Percentiles rank a stretch among this genome's conserved stretches.
These are phyloP conservation scores for Camptophora hylomeconis DNA, from an alignment of 2,329 filamentous ascomycete species.

Conservation along the genomic window DNA sequence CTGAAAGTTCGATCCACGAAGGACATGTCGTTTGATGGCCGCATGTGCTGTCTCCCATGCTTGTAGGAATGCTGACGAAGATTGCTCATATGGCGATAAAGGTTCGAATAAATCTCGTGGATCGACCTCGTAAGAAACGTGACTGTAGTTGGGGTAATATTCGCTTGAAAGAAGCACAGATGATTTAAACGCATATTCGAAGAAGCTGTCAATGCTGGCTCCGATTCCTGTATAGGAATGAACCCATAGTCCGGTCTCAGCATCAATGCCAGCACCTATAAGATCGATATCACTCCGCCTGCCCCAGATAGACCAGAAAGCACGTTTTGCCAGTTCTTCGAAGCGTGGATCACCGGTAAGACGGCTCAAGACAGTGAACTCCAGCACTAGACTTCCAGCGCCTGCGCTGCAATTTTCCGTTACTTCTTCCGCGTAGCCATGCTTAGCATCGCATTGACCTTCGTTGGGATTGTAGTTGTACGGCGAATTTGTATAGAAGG, in stretches of 20 bases:
- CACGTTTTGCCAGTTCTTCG: constrained; percentile 75
- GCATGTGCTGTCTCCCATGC: constrained; percentile 78
- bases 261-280: constrained; percentile 83
- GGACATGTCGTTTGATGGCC: constrained; percentile 83
- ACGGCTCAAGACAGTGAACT: constrained; percentile 82
- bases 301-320: constrained; percentile 96
- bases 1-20: constrained; percentile 58
- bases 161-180: constrained; percentile 79
- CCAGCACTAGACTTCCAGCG: constrained; percentile 86
- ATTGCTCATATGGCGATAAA: constrained; percentile 52
- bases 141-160: constrained; percentile 24
- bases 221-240: constrained; percentile 85
- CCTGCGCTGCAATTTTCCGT: constrained; percentile 96
- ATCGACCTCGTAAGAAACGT: constrained; percentile 31
- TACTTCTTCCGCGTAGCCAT: constrained; percentile 42
- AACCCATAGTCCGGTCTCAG: constrained; percentile 81
- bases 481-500: constrained; percentile 81
- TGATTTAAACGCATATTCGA: constrained; percentile 93
- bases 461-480: constrained; percentile 36
- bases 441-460: constrained; percentile 11
- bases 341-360: constrained; percentile 79
- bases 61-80: constrained; percentile 63
- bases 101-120: constrained; percentile 54
- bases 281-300: constrained; percentile 73
- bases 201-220: constrained; percentile 94